A percentile compares a stretch with the other conserved stretches of the same genome.
phyloP scores from a whole-genome alignment of 345 rosid genomes.

The Pelargonium nanum region DNA sequence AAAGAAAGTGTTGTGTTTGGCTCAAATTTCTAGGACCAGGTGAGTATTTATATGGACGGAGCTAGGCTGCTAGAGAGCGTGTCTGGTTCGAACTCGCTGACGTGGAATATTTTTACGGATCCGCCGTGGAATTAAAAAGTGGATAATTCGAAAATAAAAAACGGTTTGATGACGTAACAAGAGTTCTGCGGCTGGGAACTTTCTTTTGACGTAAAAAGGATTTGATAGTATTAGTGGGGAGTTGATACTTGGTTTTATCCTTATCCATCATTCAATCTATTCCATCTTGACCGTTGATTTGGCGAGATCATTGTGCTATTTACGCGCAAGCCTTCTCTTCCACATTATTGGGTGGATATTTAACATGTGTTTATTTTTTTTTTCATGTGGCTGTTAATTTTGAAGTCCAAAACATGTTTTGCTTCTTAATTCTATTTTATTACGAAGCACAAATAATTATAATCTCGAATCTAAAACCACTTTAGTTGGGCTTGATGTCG shows the following conservation, averaged over 20 bases:
- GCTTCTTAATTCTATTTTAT: too few relatives aligned
- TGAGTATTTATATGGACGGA: slow-evolving; percentile 7
- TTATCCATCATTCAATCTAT: slow-evolving; percentile 14
- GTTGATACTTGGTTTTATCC: slow-evolving; percentile 23
- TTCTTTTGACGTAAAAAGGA: slow-evolving; percentile 13
- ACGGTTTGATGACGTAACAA: slow-evolving; percentile 17
- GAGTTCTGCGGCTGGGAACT: too few relatives aligned
- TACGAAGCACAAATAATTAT: too few relatives aligned
- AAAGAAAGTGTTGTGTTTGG: background rate
- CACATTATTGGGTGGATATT: slow-evolving; percentile 5
- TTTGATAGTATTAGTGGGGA: background rate
- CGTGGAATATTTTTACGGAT: background rate
- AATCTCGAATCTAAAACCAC: too few relatives aligned
- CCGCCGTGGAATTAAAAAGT: slow-evolving; percentile 12
- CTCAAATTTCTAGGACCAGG: slow-evolving; percentile 9
- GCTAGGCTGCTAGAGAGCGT: too few relatives aligned
- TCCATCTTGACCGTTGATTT: slow-evolving; percentile 9
- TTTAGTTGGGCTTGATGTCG: background rate
- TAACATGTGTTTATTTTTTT: slow-evolving; percentile 13
- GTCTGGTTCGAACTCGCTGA: background rate
- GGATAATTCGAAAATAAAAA: slow-evolving; percentile 18
- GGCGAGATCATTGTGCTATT: background rate
- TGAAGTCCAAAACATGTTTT: too few relatives aligned
- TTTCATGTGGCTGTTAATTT: slow-evolving; percentile 3
- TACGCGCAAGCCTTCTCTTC: slow-evolving; percentile 16